Evolutionary conservation across 192 early-diverging fungal species (phyloP), one percentile per base, ranked within the genome.

Genomic region (Mycoemilia scoparia): DNA sequence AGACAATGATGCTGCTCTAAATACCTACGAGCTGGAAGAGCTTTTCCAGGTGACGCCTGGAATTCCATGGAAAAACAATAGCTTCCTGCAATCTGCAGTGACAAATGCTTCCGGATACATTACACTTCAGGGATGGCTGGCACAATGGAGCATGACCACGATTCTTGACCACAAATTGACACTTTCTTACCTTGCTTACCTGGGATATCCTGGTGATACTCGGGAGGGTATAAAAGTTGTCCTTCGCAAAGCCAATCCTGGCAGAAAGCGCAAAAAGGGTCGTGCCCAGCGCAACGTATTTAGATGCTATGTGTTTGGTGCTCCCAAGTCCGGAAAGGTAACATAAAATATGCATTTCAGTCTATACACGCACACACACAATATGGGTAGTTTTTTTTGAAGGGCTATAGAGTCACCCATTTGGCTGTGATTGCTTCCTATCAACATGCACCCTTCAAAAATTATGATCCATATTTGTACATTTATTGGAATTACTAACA

Each of bases 61-160:
- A 7, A 83, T 82, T 40, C 95, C 95, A n/a, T 99, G 95, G 95
- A 66, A 68, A 25, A 69, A 73, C 32, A 75, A 74, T 12, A 77
- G 67, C 21, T 90, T 92, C 39, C 82, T 87, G 7, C 74, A 87
- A 37, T 84, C 86, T 2, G 89, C 86, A 1, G 78, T 90, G 9
- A 89, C 86, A 23, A 84, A 85, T 16, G 82, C 83, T 25, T 66
- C 81, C 1, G 87, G 87, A 10, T 74, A 75, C 8, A 81, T 99
- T 6, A 91, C 95, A 2, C 60, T 96, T 32, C 89, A 92, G 52
- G 88, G 91, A 11, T 99, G 88, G 65, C 57, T 99, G 17, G 91
- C 88, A n/a, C 91, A 95, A 48, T 99, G 95, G 95, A 90, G 88
- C 60, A 95, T 96, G 91, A 90, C 85, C 1, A 96, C 95, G 4